Evolutionary conservation across 2,329 filamentous ascomycete species (phyloP).

Genomic region (Daldinia sp.): DNA sequence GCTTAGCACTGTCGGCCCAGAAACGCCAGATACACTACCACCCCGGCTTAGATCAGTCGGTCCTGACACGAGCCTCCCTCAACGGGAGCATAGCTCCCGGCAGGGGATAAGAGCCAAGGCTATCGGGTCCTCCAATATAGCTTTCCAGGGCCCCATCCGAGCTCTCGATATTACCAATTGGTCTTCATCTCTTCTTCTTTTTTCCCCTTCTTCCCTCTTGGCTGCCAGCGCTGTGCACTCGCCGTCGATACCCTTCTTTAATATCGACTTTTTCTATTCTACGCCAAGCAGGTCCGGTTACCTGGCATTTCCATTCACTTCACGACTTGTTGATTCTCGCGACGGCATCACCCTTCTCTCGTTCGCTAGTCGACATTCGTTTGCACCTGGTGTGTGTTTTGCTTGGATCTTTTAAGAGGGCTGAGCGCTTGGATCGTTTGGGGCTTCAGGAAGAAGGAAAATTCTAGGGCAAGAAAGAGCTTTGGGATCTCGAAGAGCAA

Average conservation of each 20-base stretch:
- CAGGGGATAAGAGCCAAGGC: constrained; percentile 44
- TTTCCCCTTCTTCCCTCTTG: constrained; percentile 45
- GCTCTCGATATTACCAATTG: constrained; percentile 30
- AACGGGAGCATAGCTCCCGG: constrained; percentile 48
- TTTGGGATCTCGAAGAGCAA: constrained; percentile 32
- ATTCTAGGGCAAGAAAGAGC: constrained; percentile 32
- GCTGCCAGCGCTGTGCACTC: constrained; percentile 59
- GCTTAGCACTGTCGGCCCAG: constrained; percentile 50
- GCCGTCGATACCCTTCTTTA: constrained; percentile 63
- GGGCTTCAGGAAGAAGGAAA: constrained; percentile 33
- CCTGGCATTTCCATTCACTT: constrained; percentile 48
- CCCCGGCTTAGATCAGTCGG: constrained; percentile 46
- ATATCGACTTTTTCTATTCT: constrained; percentile 53
- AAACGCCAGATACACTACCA: constrained; percentile 51
- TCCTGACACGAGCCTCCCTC: constrained; percentile 54
- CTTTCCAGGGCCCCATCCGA: constrained; percentile 40
- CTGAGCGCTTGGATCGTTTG: constrained; percentile 36
- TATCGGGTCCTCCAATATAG: constrained; percentile 51
- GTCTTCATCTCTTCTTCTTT: constrained; percentile 43
- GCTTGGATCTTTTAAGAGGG: constrained; percentile 27
- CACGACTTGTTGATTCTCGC: constrained; percentile 22
- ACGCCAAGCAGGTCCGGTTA: constrained; percentile 62
- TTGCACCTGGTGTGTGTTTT: constrained; percentile 31
- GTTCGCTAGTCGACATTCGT: constrained; percentile 29
- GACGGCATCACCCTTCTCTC: constrained; percentile 23